Percentiles rank a stretch among this genome's conserved stretches.
Evolutionary conservation across 129 eudicot genomes (phyloP).

Genomic region (Flaveria brownii): DNA sequence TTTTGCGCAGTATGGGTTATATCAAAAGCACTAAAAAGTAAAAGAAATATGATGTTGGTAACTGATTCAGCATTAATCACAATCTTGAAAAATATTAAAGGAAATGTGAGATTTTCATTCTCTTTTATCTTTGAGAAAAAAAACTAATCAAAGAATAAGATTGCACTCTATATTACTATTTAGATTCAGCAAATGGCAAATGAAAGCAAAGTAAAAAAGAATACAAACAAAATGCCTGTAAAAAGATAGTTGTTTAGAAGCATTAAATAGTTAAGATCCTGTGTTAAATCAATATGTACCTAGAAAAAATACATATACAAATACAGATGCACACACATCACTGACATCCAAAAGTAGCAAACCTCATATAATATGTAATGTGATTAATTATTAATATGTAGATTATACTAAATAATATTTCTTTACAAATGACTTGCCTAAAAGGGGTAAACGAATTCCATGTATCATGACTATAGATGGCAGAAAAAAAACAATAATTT

Average conservation of each 20-base stretch:
- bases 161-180: background rate
- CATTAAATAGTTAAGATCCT: background rate
- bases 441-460: conserved; percentile 4
- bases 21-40: background rate
- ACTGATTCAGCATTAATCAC: background rate
- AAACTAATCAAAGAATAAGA: background rate
- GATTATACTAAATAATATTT: background rate
- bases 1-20: background rate
- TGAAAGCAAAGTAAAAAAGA: background rate
- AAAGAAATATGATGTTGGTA: background rate
- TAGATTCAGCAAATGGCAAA: background rate
- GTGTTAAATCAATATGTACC: background rate
- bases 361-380: background rate
- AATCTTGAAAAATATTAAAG: background rate
- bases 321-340: background rate
- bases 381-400: background rate
- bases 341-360: background rate
- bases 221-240: background rate
- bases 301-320: background rate
- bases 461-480: conserved; percentile 20
- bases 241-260: background rate
- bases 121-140: background rate
- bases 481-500: background rate
- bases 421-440: conserved; percentile 1
- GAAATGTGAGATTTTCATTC: background rate